A percentile compares a stretch with the other conserved stretches of the same genome.
These are phyloP conservation scores for Scutellaria barbata DNA, from an alignment of 257 asterid species.

Conservation along the genomic window DNA sequence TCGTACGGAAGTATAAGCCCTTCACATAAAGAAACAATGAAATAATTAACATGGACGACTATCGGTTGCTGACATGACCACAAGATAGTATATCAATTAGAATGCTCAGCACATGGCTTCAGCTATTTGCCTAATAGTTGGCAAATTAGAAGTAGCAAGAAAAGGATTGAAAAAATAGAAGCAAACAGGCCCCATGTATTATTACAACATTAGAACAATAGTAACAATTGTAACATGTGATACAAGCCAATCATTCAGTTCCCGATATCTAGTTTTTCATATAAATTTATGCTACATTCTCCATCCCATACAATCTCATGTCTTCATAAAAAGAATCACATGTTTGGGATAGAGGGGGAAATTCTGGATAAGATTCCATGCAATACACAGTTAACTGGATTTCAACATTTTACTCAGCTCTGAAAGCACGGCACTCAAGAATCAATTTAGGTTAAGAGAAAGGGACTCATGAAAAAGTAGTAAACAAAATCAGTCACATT, in stretches of 20 bases:
- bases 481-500: not conserved
- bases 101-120: conserved; percentile 14
- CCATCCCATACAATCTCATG: not conserved
- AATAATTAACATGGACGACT: conserved; percentile 18
- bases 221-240: not conserved
- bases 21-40: conserved; percentile 31
- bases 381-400: conserved; percentile 22
- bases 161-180: not conserved
- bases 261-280: not conserved
- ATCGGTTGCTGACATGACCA: not conserved
- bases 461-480: conserved; percentile 1
- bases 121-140: not conserved
- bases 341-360: not conserved
- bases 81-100: conserved; percentile 12
- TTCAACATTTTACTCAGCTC: conserved; percentile 23
- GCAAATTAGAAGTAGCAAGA: not conserved
- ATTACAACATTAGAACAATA: conserved; percentile 4
- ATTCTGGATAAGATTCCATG: not conserved
- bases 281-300: not conserved
- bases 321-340: conserved; percentile 23
- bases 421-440: not conserved
- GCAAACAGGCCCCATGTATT: not conserved
- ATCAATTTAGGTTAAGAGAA: conserved; percentile 5
- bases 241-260: conserved; percentile 5
- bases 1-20: conserved; percentile 53